Conservation (phyloP, 306 rosid genomes). For the Senna siamea region DNA sequence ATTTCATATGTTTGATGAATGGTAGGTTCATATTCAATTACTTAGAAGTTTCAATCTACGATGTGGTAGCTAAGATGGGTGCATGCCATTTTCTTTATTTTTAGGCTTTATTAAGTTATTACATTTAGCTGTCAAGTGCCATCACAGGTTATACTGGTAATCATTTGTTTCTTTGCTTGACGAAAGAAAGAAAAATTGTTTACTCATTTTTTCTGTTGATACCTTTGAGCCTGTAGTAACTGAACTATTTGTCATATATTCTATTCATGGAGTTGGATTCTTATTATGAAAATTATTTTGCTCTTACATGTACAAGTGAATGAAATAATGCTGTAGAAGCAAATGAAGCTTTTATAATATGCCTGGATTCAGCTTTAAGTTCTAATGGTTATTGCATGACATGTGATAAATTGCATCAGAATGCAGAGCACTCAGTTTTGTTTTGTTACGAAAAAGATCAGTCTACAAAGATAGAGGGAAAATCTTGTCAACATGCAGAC, state of each 20-base stretch:
- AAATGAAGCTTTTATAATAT: slow-evolving; percentile 4
- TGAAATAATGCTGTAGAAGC: neutral
- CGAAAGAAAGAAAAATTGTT: neutral
- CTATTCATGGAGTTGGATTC: neutral
- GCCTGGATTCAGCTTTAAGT: neutral
- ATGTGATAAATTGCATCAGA: slow-evolving; percentile 47
- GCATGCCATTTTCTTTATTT: neutral
- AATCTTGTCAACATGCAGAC: slow-evolving; percentile 45
- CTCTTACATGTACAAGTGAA: neutral
- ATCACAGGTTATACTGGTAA: neutral
- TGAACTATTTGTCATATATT: neutral
- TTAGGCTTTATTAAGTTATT: neutral
- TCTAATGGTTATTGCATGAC: slow-evolving; percentile 1
- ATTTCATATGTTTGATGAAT: slow-evolving; percentile 10
- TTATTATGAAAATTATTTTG: neutral
- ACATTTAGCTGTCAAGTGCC: neutral
- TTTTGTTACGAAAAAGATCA: slow-evolving; percentile 34
- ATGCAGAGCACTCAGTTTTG: slow-evolving; percentile 43
- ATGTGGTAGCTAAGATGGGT: neutral
- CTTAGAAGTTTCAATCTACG: neutral
- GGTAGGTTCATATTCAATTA: neutral
- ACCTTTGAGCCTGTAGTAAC: neutral
- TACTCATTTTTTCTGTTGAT: neutral
- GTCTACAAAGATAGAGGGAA: slow-evolving; percentile 36
- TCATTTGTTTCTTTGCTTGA: neutral